Conservation (phyloP, 257 asterid species). For the Plectranthus barbatus region DNA sequence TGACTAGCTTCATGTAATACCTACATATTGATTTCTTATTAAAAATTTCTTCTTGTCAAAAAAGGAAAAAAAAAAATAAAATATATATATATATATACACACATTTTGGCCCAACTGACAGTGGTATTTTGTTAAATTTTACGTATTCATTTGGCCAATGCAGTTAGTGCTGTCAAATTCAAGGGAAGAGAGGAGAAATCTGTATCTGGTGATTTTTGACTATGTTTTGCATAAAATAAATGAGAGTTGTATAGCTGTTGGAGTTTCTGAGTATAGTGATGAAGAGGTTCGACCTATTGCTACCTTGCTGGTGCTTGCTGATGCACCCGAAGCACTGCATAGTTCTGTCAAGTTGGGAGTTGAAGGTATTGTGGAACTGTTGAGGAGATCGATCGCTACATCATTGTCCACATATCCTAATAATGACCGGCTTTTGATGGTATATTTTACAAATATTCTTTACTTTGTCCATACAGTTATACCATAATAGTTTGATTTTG, state of each 20-base stretch:
- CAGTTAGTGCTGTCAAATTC: constrained; percentile 91
- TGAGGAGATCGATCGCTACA: constrained; percentile 78
- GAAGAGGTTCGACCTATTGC: constrained; percentile 96
- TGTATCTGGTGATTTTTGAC: constrained; percentile 92
- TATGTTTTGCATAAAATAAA: constrained; percentile 86
- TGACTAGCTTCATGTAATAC: background rate
- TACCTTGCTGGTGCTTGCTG: constrained; percentile 87
- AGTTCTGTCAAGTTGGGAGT: constrained; percentile 88
- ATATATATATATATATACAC: too few relatives aligned
- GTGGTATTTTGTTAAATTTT: constrained; percentile 10
- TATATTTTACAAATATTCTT: constrained; percentile 28
- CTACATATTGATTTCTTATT: background rate
- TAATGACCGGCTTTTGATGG: constrained; percentile 79
- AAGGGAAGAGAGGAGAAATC: constrained; percentile 83
- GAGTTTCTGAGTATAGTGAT: constrained; percentile 84
- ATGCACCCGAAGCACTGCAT: constrained; percentile 95
- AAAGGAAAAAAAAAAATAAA: background rate
- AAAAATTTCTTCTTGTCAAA: background rate
- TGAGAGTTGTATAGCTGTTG: constrained; percentile 63
- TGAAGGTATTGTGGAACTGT: constrained; percentile 80
- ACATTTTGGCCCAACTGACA: constrained; percentile 2
- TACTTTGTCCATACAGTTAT: constrained; percentile 5
- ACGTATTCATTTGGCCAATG: constrained; percentile 24
- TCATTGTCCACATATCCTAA: constrained; percentile 79
- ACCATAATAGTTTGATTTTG: background rate